These are phyloP conservation scores for Candolleomyces efflorescens DNA, from an alignment of 768 basidiomycete genomes.

Conservation along the genomic window DNA sequence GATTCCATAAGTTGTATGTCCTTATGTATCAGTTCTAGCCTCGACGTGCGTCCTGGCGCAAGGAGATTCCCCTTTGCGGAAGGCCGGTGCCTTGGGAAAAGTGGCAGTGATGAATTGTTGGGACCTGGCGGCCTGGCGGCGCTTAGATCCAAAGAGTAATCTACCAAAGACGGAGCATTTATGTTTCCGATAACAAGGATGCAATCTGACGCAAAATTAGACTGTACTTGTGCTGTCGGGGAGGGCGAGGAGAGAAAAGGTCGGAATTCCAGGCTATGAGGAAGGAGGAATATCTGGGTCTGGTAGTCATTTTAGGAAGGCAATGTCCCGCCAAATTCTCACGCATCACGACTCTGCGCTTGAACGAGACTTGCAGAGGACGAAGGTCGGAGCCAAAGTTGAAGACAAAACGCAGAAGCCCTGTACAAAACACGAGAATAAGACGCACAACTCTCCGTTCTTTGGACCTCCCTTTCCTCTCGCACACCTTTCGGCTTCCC, in stretches of 20 bases:
- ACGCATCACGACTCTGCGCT: too few relatives aligned
- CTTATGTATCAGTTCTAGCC: not conserved
- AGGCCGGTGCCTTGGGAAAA: not conserved
- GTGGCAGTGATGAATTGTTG: not conserved
- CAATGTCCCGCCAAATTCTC: too few relatives aligned
- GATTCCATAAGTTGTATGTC: not conserved
- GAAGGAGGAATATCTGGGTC: too few relatives aligned
- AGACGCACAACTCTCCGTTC: too few relatives aligned
- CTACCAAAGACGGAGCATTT: conserved; percentile 3
- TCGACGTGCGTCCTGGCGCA: not conserved
- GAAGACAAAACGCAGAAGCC: too few relatives aligned
- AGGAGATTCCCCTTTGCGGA: not conserved
- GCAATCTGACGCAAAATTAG: not conserved
- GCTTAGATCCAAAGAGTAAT: conserved; percentile 2
- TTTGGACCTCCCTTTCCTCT: too few relatives aligned
- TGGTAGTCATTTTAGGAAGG: too few relatives aligned
- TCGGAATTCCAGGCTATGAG: too few relatives aligned
- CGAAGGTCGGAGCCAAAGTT: too few relatives aligned
- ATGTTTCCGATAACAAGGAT: not conserved
- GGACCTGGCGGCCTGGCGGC: not conserved
- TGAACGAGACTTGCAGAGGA: too few relatives aligned
- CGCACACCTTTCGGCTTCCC: too few relatives aligned
- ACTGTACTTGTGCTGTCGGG: not conserved
- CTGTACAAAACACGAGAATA: too few relatives aligned
- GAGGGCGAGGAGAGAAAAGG: not conserved